Percentiles rank a stretch among this genome's conserved stretches.
Conservation (phyloP, 2,329 filamentous ascomycete species). For the Aquanectria penicillioides region DNA sequence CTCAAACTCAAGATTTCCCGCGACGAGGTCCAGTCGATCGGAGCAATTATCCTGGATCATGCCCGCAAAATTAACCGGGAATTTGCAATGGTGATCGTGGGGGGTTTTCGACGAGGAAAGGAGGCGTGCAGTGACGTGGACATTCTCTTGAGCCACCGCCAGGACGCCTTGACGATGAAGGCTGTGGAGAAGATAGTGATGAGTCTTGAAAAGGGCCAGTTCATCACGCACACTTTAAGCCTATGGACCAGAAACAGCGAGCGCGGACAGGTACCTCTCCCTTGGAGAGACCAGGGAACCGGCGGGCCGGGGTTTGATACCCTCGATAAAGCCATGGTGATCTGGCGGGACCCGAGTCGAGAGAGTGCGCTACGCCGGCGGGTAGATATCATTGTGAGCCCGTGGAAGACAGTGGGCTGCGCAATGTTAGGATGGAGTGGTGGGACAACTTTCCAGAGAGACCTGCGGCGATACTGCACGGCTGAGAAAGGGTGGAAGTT, state of each 20-base stretch:
- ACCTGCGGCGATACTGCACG: conserved; percentile 83
- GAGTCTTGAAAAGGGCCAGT: conserved; percentile 73
- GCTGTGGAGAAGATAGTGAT: conserved; percentile 78
- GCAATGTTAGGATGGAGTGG: conserved; percentile 90
- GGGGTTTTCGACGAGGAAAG: conserved; percentile 86
- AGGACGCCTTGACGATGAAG: conserved; percentile 73
- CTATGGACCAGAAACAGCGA: conserved; percentile 76
- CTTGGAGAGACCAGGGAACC: conserved; percentile 58
- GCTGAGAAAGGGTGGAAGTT: conserved; percentile 81
- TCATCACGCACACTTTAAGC: conserved; percentile 84
- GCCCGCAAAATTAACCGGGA: conserved; percentile 70
- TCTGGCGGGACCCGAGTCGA: conserved; percentile 73
- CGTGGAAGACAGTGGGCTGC: conserved; percentile 90
- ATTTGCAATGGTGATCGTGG: conserved; percentile 72
- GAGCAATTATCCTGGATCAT: conserved; percentile 69
- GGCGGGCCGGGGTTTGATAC: conserved; percentile 78
- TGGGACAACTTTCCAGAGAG: conserved; percentile 89
- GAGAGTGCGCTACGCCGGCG: conserved; percentile 70
- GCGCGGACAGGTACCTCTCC: conserved; percentile 71
- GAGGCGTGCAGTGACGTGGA: conserved; percentile 82
- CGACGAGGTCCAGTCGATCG: conserved; percentile 77
- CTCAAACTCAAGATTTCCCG: conserved; percentile 78
- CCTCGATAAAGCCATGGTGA: conserved; percentile 90
- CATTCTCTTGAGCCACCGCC: conserved; percentile 81
- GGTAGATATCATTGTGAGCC: conserved; percentile 91